These are phyloP conservation scores for Cryptosporidium viatorum DNA, from an alignment of 169 alveolate genomes.

Conservation along the genomic window DNA sequence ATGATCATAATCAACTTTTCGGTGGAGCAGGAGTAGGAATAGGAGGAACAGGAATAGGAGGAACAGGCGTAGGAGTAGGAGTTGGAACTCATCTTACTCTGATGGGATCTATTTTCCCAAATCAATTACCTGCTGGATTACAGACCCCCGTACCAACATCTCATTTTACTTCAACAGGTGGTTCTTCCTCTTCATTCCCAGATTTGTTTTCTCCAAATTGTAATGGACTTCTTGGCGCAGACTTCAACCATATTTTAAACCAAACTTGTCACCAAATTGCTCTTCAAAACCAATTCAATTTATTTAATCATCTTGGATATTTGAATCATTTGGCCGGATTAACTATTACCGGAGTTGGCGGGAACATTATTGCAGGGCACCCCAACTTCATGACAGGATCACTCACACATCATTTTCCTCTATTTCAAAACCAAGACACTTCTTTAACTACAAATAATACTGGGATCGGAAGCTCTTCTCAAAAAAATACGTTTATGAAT, in stretches of 20 bases:
- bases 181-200: not conserved
- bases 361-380: not conserved
- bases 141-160: not conserved
- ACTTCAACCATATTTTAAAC: not conserved
- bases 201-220: not conserved
- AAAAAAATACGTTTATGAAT: not conserved
- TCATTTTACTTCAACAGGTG: not conserved
- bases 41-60: no score
- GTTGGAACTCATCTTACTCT: not conserved
- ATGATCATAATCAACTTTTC: not conserved
- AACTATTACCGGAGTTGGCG: constrained; percentile 20
- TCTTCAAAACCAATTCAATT: constrained; percentile 25
- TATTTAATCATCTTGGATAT: not conserved
- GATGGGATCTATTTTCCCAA: constrained; percentile 7
- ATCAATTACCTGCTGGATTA: constrained; percentile 14
- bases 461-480: not conserved
- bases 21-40: not conserved
- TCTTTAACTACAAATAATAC: not conserved
- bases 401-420: not conserved
- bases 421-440: not conserved
- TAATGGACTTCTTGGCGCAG: not conserved
- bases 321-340: constrained; percentile 24
- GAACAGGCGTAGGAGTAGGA: no score
- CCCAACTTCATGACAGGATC: not conserved
- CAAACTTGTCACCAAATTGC: constrained; percentile 39